Evolutionary conservation across 23 red algal genomes (phyloP).

Genomic region (Gracilariopsis chorda): DNA sequence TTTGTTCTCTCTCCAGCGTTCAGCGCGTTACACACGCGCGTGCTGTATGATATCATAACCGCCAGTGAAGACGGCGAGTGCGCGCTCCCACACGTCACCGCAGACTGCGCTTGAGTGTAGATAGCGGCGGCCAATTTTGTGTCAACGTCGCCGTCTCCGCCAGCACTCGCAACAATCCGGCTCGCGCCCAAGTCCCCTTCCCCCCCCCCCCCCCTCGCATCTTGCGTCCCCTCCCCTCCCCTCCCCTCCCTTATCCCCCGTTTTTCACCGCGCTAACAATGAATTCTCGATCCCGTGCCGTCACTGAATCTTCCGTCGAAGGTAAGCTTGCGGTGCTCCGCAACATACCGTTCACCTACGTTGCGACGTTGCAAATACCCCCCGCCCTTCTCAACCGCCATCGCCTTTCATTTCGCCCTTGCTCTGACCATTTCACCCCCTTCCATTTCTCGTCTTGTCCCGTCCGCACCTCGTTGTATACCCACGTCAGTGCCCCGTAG

Average conservation of each 20-base stretch:
- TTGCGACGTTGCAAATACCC: background rate
- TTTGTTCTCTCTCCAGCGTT: too few species aligned
- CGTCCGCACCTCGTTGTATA: background rate
- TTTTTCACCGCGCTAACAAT: background rate
- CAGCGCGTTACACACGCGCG: too few species aligned
- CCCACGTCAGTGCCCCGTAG: slow-evolving; percentile 77
- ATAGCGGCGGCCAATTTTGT: too few species aligned
- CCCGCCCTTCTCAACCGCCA: background rate
- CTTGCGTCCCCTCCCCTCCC: background rate
- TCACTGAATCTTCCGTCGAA: slow-evolving; percentile 48
- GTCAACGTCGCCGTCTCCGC: too few species aligned
- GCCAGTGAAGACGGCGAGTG: too few species aligned
- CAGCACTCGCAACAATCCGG: too few species aligned
- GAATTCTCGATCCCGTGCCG: slow-evolving; percentile 41
- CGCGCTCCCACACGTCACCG: too few species aligned
- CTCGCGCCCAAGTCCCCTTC: background rate
- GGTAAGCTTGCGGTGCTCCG: slow-evolving; percentile 12
- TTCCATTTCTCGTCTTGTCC: background rate
- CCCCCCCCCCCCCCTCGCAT: background rate
- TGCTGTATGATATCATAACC: too few species aligned
- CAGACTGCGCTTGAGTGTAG: too few species aligned
- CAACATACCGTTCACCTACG: background rate
- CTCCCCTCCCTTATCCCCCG: background rate
- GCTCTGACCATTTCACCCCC: background rate
- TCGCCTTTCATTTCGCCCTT: background rate